Conservation (phyloP, 2,329 filamentous ascomycete genomes). For the Achaetomium macrosporum region DNA sequence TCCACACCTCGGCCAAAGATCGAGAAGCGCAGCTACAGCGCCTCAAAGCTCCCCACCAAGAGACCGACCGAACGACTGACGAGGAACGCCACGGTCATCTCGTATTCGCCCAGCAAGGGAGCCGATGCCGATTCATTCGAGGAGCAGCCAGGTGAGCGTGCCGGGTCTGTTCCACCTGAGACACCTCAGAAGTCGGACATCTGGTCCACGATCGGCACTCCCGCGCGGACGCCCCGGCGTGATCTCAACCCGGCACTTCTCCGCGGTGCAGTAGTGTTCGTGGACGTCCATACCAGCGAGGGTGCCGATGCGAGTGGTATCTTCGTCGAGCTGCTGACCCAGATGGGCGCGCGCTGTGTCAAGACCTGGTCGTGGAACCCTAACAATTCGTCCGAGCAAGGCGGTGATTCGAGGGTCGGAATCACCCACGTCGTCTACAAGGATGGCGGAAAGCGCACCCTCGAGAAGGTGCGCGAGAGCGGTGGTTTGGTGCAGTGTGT, state of each 20-base stretch:
- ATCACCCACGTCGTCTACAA: slow-evolving; percentile 91
- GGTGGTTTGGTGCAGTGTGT: slow-evolving; percentile 76
- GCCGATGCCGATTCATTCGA: slow-evolving; percentile 10
- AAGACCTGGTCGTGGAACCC: slow-evolving; percentile 72
- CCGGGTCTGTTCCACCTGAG: slow-evolving; percentile 29
- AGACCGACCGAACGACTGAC: slow-evolving; percentile 37
- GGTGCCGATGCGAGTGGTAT: slow-evolving; percentile 75
- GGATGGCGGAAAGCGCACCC: slow-evolving; percentile 71
- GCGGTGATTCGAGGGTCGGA: slow-evolving; percentile 49
- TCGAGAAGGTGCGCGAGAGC: slow-evolving; percentile 72
- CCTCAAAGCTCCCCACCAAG: slow-evolving; percentile 41
- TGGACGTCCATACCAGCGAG: slow-evolving; percentile 78
- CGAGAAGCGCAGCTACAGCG: slow-evolving; percentile 48
- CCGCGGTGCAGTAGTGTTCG: slow-evolving; percentile 68
- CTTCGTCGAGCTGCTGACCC: slow-evolving; percentile 70
- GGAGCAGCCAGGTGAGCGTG: slow-evolving; percentile 13
- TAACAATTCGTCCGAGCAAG: slow-evolving; percentile 31
- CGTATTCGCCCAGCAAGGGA: slow-evolving; percentile 44
- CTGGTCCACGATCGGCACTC: slow-evolving; percentile 52
- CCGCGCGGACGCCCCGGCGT: slow-evolving; percentile 49
- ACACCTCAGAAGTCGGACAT: slow-evolving; percentile 45
- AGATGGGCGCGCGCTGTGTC: slow-evolving; percentile 77
- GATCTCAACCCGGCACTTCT: slow-evolving; percentile 52
- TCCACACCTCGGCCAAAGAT: slow-evolving; percentile 40
- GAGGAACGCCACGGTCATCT: slow-evolving; percentile 39